Percentiles rank a stretch among this genome's conserved stretches.
Evolutionary conservation across 2,329 filamentous ascomycete genomes (phyloP).

Genomic region (Alternaria arborescens): DNA sequence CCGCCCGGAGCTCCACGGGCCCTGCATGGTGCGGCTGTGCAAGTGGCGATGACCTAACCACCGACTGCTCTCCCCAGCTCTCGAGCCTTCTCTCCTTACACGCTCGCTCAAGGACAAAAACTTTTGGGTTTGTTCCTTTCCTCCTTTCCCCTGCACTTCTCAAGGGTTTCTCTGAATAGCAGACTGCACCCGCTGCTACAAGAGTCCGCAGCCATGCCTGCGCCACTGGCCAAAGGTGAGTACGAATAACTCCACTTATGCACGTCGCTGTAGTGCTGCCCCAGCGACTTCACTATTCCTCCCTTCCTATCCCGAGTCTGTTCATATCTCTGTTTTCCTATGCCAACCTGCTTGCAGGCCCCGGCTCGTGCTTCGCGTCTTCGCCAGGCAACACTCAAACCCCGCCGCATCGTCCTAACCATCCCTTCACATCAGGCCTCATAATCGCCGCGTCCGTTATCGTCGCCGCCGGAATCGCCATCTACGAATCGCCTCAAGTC

Average conservation of each 20-base stretch:
- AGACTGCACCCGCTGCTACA: neutral
- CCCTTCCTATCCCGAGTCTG: neutral
- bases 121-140: neutral
- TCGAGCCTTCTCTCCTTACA: constrained; percentile 10
- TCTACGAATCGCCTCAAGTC: constrained; percentile 70
- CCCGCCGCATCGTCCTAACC: constrained; percentile 37
- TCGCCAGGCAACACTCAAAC: constrained; percentile 14
- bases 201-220: constrained; percentile 41
- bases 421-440: constrained; percentile 59
- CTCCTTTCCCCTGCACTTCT: neutral
- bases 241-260: constrained; percentile 31
- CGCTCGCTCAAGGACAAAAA: neutral
- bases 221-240: constrained; percentile 54
- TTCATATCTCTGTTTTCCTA: constrained; percentile 2
- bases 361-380: constrained; percentile 30
- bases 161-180: neutral
- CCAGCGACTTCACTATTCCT: constrained; percentile 5
- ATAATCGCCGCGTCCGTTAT: constrained; percentile 69
- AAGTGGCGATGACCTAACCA: constrained; percentile 13
- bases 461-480: constrained; percentile 68
- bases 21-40: constrained; percentile 20
- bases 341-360: constrained; percentile 48
- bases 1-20: constrained; percentile 4
- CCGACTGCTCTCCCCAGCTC: constrained; percentile 1
- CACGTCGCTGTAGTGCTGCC: constrained; percentile 34